A percentile compares a stretch with the other conserved stretches of the same genome.
phyloP scores from a whole-genome alignment of 75 land plant genomes.

The Pinus tabuliformis region DNA sequence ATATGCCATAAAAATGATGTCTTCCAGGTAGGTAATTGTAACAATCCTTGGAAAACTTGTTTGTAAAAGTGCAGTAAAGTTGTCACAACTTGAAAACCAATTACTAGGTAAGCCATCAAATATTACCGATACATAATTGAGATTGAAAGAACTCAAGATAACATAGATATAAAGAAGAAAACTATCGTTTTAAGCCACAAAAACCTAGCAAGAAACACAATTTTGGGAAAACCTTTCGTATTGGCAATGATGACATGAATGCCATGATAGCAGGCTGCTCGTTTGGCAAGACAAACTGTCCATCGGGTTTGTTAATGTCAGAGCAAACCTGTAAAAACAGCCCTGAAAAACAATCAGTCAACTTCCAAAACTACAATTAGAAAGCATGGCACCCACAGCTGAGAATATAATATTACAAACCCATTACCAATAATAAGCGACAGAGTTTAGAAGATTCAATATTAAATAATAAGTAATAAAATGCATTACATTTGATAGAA shows the following conservation, averaged over 20 bases:
- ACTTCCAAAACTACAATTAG: background rate
- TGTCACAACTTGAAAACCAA: too few species aligned
- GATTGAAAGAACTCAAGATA: too few species aligned
- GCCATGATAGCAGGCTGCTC: constrained; percentile 62
- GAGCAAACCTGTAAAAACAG: constrained; percentile 71
- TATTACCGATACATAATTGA: too few species aligned
- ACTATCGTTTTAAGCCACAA: background rate
- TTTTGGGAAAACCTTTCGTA: constrained; percentile 60
- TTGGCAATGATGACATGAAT: constrained; percentile 83
- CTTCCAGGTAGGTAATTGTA: too few species aligned
- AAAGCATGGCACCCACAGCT: background rate
- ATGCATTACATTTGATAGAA: background rate
- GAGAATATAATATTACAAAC: background rate
- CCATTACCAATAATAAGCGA: background rate
- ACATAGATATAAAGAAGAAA: constrained; percentile 1
- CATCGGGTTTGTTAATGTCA: constrained; percentile 95
- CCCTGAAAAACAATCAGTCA: background rate
- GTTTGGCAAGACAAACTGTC: constrained; percentile 83
- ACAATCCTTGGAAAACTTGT: too few species aligned
- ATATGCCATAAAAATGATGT: too few species aligned
- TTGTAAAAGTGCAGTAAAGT: too few species aligned
- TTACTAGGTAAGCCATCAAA: too few species aligned
- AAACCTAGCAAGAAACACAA: background rate
- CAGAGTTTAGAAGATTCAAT: background rate
- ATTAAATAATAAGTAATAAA: background rate